Evolutionary conservation across 2,329 filamentous ascomycete genomes (phyloP).

Genomic region (Chaetomium globosum): DNA sequence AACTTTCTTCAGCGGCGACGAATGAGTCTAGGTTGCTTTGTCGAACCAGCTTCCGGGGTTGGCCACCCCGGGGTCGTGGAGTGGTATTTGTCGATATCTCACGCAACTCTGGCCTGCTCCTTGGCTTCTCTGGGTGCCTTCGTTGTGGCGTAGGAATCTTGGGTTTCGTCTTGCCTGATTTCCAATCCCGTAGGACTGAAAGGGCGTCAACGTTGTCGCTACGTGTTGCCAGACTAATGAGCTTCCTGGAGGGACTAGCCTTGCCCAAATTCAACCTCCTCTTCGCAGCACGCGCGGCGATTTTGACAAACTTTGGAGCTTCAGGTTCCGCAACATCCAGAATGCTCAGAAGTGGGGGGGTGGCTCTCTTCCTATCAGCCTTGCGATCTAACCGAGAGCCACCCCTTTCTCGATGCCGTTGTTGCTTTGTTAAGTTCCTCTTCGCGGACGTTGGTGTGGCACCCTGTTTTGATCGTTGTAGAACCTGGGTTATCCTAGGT

Average conservation of each 20-base stretch:
- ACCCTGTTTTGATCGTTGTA: constrained; percentile 32
- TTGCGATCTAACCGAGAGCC: constrained; percentile 22
- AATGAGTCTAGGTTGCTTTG: constrained; percentile 30
- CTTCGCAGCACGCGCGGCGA: constrained; percentile 62
- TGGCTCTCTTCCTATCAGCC: constrained; percentile 25
- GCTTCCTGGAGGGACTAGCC: constrained; percentile 57
- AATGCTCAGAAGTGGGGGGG: constrained; percentile 59
- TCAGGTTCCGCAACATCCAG: constrained; percentile 59
- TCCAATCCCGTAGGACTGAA: constrained; percentile 59
- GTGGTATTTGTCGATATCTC: constrained; percentile 34
- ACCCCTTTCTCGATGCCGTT: constrained; percentile 2
- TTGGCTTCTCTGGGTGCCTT: constrained; percentile 20
- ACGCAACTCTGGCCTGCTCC: constrained; percentile 36
- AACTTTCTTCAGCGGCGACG: constrained; percentile 14
- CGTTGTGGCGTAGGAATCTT: constrained; percentile 23
- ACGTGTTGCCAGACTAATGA: constrained; percentile 63
- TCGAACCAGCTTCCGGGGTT: constrained; percentile 26
- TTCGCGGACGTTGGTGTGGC: constrained; percentile 10
- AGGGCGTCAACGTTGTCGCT: constrained; percentile 62
- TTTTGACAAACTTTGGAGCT: constrained; percentile 61
- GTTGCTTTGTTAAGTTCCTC: constrained; percentile 17
- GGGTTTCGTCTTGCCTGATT: constrained; percentile 53
- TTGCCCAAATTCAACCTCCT: constrained; percentile 54
- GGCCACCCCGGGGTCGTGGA: constrained; percentile 9
- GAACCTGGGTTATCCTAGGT: constrained; percentile 40